Percentiles rank a stretch among this genome's conserved stretches.
Evolutionary conservation across 768 basidiomycete species (phyloP).

Genomic region (Calvatia gigantea): DNA sequence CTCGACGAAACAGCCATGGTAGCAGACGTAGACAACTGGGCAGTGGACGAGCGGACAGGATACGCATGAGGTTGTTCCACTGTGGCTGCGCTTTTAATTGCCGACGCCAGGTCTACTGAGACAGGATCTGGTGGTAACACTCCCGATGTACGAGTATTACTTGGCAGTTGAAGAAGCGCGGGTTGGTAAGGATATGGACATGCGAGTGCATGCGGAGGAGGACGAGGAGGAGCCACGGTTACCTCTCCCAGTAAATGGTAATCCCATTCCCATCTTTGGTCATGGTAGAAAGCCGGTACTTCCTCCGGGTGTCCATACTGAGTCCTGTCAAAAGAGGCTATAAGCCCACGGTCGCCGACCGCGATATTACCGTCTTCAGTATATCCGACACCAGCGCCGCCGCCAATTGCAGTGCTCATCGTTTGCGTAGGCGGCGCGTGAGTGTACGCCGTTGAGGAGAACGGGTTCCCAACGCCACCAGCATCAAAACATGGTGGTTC

Average conservation of each 20-base stretch:
- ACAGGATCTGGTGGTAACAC: slow-evolving; percentile 6
- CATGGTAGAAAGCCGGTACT: slow-evolving; percentile 30
- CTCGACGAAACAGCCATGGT: slow-evolving; percentile 44
- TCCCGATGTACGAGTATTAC: neutral
- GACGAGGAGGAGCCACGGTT: slow-evolving; percentile 17
- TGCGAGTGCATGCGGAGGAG: slow-evolving; percentile 11
- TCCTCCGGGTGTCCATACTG: slow-evolving; percentile 37
- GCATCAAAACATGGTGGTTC: slow-evolving; percentile 11
- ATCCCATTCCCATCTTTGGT: slow-evolving; percentile 13
- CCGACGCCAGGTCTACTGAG: slow-evolving; percentile 7
- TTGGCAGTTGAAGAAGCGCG: slow-evolving; percentile 11
- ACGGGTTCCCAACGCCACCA: slow-evolving; percentile 6
- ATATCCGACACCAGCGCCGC: slow-evolving; percentile 46
- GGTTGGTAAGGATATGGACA: slow-evolving; percentile 8
- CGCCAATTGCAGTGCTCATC: slow-evolving; percentile 27
- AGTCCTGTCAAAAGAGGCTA: slow-evolving; percentile 10
- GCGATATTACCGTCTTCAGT: slow-evolving; percentile 26
- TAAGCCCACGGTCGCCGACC: neutral
- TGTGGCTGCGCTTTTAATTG: slow-evolving; percentile 12
- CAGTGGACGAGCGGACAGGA: slow-evolving; percentile 30
- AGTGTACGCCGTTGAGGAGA: slow-evolving; percentile 3
- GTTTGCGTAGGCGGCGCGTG: slow-evolving; percentile 12
- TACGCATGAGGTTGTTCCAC: slow-evolving; percentile 2
- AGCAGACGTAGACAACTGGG: slow-evolving; percentile 43
- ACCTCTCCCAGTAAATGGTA: neutral